A percentile compares a stretch with the other conserved stretches of the same genome.
These are phyloP conservation scores for Paramecium primaurelia DNA, from an alignment of 73 alveolate species.

Conservation along the genomic window DNA sequence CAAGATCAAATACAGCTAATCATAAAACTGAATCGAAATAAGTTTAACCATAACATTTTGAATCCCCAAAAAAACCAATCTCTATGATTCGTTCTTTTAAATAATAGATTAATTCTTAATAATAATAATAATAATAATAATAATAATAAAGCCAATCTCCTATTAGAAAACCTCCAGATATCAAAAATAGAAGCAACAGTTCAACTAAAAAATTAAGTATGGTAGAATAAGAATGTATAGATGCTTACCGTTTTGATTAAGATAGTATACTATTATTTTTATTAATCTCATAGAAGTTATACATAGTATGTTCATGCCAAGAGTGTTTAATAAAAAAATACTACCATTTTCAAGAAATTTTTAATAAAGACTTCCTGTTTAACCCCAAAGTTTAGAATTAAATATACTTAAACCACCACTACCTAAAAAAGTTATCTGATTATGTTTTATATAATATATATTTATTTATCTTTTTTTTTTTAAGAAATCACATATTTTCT, in stretches of 20 bases:
- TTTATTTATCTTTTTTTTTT: neutral
- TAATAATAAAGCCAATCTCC: neutral
- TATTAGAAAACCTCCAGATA: neutral
- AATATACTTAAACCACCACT: neutral
- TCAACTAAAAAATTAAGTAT: neutral
- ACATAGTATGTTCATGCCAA: slow-evolving; percentile 47
- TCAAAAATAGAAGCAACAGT: neutral
- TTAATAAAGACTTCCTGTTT: neutral
- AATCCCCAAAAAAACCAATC: neutral
- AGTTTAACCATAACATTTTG: neutral
- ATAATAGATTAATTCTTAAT: neutral
- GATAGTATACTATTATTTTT: neutral
- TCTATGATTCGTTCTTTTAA: neutral
- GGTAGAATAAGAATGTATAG: neutral
- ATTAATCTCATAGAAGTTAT: neutral
- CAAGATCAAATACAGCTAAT: neutral
- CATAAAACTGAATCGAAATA: neutral
- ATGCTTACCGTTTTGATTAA: neutral
- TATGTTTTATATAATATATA: neutral
- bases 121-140: neutral
- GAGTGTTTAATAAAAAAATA: neutral
- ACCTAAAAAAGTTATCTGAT: neutral
- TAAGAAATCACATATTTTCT: neutral
- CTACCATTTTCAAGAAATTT: slow-evolving; percentile 1
- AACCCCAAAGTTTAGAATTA: neutral